Conservation (phyloP, 495 filamentous ascomycete genomes). For the Chaetomium tenue region DNA sequence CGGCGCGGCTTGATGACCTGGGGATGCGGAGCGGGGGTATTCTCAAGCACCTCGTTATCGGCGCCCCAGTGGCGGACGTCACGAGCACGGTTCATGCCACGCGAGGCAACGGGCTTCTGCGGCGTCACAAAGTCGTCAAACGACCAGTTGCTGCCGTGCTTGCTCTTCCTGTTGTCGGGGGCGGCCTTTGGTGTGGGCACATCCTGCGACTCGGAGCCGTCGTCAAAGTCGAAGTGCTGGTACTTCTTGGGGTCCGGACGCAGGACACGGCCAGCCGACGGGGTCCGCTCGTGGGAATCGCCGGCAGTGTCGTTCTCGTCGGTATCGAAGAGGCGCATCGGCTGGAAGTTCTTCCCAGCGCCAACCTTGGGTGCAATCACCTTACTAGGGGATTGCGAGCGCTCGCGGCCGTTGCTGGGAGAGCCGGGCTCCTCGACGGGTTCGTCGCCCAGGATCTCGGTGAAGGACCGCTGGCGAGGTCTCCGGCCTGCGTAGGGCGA, state of each 20-base stretch:
- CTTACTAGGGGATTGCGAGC: slow-evolving; percentile 46
- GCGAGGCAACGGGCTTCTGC: slow-evolving; percentile 56
- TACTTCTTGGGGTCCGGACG: slow-evolving; percentile 69
- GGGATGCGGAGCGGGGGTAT: slow-evolving; percentile 56
- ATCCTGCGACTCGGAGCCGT: slow-evolving; percentile 52
- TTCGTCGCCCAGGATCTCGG: slow-evolving; percentile 52
- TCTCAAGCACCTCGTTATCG: slow-evolving; percentile 60
- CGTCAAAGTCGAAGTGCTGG: slow-evolving; percentile 82
- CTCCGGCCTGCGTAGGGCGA: slow-evolving; percentile 52
- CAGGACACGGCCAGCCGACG: slow-evolving; percentile 51
- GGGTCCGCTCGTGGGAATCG: slow-evolving; percentile 39
- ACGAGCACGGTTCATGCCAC: slow-evolving; percentile 46
- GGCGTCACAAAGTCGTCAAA: slow-evolving; percentile 86
- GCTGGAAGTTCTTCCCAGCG: slow-evolving; percentile 66
- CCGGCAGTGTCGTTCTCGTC: slow-evolving; percentile 48
- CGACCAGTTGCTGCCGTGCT: slow-evolving; percentile 70
- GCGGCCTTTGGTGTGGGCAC: slow-evolving; percentile 38
- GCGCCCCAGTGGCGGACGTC: slow-evolving; percentile 68
- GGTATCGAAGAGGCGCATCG: slow-evolving; percentile 67
- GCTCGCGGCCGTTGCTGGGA: slow-evolving; percentile 49
- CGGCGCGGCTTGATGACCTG: slow-evolving; percentile 66
- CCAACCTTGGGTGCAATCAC: slow-evolving; percentile 61
- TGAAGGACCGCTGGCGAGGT: slow-evolving; percentile 50
- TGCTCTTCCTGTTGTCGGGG: slow-evolving; percentile 44
- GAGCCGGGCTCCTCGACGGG: slow-evolving; percentile 43